These are phyloP conservation scores for Gracilaria caudata DNA, from an alignment of 23 red algal genomes.

Conservation along the genomic window DNA sequence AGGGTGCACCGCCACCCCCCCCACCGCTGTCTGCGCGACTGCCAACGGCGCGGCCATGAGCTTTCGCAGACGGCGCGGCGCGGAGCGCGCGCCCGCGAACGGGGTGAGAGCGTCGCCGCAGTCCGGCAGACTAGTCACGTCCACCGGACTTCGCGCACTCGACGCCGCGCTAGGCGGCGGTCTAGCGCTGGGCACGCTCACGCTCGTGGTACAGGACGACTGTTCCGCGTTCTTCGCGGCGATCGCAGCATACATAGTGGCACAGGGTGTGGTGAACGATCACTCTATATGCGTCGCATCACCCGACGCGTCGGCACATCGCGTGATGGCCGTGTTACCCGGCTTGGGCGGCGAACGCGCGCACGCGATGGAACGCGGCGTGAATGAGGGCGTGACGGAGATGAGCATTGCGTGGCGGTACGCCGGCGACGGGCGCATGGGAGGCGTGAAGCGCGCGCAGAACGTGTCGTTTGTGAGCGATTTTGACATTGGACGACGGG, in stretches of 20 bases:
- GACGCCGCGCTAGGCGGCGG: conserved; percentile 83
- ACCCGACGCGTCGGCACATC: conserved; percentile 11
- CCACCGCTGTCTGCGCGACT: too few relatives aligned
- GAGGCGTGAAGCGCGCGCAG: not conserved
- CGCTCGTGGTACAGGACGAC: conserved; percentile 59
- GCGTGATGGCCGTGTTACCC: conserved; percentile 39
- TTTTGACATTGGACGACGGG: conserved; percentile 36
- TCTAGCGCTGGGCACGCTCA: conserved; percentile 62
- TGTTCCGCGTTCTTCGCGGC: conserved; percentile 42
- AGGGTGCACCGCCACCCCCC: too few relatives aligned
- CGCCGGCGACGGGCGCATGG: not conserved
- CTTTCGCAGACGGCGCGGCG: conserved; percentile 18
- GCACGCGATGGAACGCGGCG: too few relatives aligned
- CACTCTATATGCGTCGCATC: conserved; percentile 63
- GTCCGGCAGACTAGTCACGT: conserved; percentile 24
- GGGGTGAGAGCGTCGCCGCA: conserved; percentile 12
- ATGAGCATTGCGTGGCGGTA: conserved; percentile 87
- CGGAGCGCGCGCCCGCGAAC: not conserved
- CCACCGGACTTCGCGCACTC: conserved; percentile 45
- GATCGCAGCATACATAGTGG: conserved; percentile 40
- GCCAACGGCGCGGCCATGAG: conserved; percentile 8
- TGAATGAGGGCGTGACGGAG: too few relatives aligned
- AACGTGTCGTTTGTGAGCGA: not conserved
- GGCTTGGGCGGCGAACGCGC: not conserved
- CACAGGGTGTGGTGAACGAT: conserved; percentile 49